These are phyloP conservation scores for Digitaria exilis DNA, from an alignment of 202 grass and related monocot genomes.

Conservation along the genomic window DNA sequence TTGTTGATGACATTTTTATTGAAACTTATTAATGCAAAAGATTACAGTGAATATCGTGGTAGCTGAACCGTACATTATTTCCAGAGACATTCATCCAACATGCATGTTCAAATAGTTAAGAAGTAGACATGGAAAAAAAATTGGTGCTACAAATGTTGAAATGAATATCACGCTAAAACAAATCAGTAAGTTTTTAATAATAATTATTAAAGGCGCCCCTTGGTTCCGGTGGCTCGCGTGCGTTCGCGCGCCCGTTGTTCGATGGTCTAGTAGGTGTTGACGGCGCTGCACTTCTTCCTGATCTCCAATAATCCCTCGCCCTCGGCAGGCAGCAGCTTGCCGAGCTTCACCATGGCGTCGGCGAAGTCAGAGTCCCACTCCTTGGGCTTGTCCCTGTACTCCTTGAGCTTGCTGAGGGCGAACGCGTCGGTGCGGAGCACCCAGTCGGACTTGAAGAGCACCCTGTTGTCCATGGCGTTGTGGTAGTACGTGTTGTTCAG, in stretches of 20 bases:
- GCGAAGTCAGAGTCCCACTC: constrained; percentile 43
- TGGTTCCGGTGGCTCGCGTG: not conserved
- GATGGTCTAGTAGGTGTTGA: constrained; percentile 16
- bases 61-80: not conserved
- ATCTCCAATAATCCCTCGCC: constrained; percentile 30
- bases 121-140: not conserved
- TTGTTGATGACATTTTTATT: too few relatives aligned
- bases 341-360: constrained; percentile 60
- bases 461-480: constrained; percentile 3
- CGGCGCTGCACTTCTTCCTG: constrained; percentile 42
- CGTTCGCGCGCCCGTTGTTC: not conserved
- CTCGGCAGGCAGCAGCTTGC: constrained; percentile 22
- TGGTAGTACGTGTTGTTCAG: constrained; percentile 50
- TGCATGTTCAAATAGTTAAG: not conserved
- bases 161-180: not conserved
- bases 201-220: not conserved
- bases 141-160: not conserved
- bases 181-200: not conserved
- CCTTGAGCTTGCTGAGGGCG: not conserved
- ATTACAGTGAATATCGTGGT: not conserved
- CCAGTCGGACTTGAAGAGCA: constrained; percentile 28
- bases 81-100: not conserved
- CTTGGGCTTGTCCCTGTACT: constrained; percentile 8
- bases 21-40: too few relatives aligned
- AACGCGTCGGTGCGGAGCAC: constrained; percentile 33